Evolutionary conservation across 257 asterid species (phyloP), one percentile per base, ranked within the genome.

Genomic region (Misopates orontium): DNA sequence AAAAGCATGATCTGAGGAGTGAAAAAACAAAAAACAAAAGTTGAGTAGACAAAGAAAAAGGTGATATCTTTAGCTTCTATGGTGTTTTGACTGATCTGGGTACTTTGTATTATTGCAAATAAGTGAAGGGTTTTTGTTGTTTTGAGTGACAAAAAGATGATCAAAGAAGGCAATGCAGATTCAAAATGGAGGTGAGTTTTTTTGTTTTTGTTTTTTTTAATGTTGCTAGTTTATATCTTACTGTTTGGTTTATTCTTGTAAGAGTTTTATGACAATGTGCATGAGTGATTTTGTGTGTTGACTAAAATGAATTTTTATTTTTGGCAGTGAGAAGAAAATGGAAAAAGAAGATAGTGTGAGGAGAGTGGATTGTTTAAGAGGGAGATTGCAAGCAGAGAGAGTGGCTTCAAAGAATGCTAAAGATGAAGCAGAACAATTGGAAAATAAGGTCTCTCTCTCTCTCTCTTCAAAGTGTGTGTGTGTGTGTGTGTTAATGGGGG

Each of bases 331-430:
- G 80, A 71, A 65, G 17, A 63, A 51, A 51, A 70, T 77, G 82
- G 88, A 74, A 77, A 81, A 31, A 39, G 95, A 82, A 71, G 85
- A 90, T 50, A 78, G 76, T 60, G 71, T 78, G 79, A 92, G 82
- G 61, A 92, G 88, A 8, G 85, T 92, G 62, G 88, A 82, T 48
- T 89, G 95, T 62, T 81, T 92, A 41, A 89, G 97, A 77, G 97
- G 96, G 25, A 87, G 98, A 79, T 79, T 92, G 64, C 86, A 82
- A 24, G 97, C 96, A 18, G 98, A 92, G 69, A 87, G 97, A 75
- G 70, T 66, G 12, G 88, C 93, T 78, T 85, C 98, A 21, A 85
- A 79, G 69, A 86, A 74, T 77, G 93, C 96, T 0, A 85, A 82
- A 67, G 76, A 81, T 36, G 87, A 80, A 28, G 93, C 89, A 0